phyloP scores from a whole-genome alignment of 352 stramenopile genomes.

The Phytophthora podocarpi region DNA sequence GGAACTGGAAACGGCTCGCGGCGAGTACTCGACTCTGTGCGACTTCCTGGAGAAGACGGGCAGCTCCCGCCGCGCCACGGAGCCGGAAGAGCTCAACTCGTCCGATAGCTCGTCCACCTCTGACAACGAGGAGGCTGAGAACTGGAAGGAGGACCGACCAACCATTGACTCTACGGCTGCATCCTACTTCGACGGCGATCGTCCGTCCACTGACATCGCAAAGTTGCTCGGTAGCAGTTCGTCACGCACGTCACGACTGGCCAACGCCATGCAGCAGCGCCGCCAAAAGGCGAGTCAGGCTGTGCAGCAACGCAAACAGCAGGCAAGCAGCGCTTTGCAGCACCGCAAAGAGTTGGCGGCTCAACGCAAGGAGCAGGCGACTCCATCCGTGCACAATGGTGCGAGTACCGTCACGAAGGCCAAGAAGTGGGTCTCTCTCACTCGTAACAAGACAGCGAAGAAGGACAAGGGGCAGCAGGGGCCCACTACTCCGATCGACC shows the following conservation, averaged over 20 bases:
- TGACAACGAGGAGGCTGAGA: slow-evolving; percentile 35
- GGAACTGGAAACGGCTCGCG: slow-evolving; percentile 44
- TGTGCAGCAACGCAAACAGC: slow-evolving; percentile 39
- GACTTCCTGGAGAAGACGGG: slow-evolving; percentile 56
- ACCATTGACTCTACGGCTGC: slow-evolving; percentile 29
- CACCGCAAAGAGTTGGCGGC: slow-evolving; percentile 27
- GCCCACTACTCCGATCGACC: slow-evolving; percentile 30
- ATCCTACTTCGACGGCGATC: slow-evolving; percentile 49
- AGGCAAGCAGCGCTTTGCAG: slow-evolving; percentile 28
- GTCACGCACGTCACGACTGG: slow-evolving; percentile 35
- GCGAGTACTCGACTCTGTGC: slow-evolving; percentile 54
- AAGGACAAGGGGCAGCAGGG: slow-evolving; percentile 9
- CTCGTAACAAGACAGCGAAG: slow-evolving; percentile 28
- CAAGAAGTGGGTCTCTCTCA: slow-evolving; percentile 38
- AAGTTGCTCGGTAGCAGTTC: slow-evolving; percentile 37
- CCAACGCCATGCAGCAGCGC: slow-evolving; percentile 38
- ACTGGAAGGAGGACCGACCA: slow-evolving; percentile 40
- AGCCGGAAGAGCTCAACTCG: slow-evolving; percentile 50
- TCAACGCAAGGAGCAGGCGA: slow-evolving; percentile 11
- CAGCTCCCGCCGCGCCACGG: slow-evolving; percentile 50
- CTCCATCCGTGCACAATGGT: slow-evolving; percentile 16
- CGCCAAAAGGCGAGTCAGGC: slow-evolving; percentile 37
- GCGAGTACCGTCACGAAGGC: slow-evolving; percentile 33
- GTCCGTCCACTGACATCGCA: slow-evolving; percentile 50
- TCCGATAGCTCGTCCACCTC: slow-evolving; percentile 39